A percentile compares a stretch with the other conserved stretches of the same genome.
Evolutionary conservation across 1,284 basidiomycete genomes (phyloP).

Genomic region (Pyrrhoderma noxium): DNA sequence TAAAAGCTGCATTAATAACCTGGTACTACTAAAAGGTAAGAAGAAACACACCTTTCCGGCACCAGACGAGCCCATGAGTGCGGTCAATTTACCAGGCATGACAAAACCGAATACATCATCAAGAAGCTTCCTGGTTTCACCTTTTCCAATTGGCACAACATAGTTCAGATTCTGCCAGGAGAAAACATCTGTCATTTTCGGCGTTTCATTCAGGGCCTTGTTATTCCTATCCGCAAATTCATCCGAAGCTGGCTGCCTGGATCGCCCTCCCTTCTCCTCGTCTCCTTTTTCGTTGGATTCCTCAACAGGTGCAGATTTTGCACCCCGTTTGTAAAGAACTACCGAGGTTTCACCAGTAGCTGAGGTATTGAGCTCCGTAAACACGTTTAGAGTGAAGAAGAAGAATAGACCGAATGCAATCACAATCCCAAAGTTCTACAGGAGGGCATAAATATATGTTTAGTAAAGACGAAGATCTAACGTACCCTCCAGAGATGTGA

Average conservation of each 20-base stretch:
- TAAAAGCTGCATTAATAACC: no score
- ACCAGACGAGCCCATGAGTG: constrained; percentile 77
- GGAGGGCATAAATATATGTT: no score
- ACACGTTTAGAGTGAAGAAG: constrained; percentile 40
- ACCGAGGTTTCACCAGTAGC: constrained; percentile 27
- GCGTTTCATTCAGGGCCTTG: constrained; percentile 15
- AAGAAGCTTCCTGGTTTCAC: constrained; percentile 51
- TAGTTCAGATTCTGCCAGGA: constrained; percentile 61
- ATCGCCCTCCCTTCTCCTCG: constrained; percentile 25
- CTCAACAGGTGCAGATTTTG: constrained; percentile 17
- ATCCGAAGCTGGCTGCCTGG: no score
- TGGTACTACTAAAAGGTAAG: no score
- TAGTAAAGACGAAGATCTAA: no score
- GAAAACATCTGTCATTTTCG: constrained; percentile 39
- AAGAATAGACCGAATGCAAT: constrained; percentile 45
- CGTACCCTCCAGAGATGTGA: constrained; percentile 41
- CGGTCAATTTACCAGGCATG: constrained; percentile 71
- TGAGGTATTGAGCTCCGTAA: constrained; percentile 40
- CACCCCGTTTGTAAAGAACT: constrained; percentile 34
- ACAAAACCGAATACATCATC: constrained; percentile 82
- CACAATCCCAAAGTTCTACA: constrained; percentile 44
- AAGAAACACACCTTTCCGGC: constrained; percentile 43
- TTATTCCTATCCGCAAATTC: constrained; percentile 7
- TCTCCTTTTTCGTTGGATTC: constrained; percentile 19
- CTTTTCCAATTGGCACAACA: constrained; percentile 50